Evolutionary conservation across 2,329 filamentous ascomycete genomes (phyloP).

Genomic region (Aspergillus sp.): DNA sequence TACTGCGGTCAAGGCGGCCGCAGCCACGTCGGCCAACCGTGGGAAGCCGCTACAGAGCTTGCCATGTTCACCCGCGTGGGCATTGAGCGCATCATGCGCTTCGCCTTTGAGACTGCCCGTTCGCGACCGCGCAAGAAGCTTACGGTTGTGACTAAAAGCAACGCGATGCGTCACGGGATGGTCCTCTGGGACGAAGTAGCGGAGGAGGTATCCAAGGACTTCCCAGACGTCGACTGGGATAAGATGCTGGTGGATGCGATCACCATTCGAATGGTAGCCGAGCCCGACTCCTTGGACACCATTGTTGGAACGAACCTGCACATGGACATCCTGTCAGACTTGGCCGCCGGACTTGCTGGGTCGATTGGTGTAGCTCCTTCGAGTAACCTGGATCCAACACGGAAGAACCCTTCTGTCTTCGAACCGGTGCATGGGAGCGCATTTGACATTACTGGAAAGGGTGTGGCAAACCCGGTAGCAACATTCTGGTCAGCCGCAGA

Average conservation of each 20-base stretch:
- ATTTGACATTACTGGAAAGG: slow-evolving; percentile 64
- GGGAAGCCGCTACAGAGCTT: slow-evolving; percentile 55
- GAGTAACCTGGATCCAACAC: slow-evolving; percentile 64
- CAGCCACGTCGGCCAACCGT: slow-evolving; percentile 51
- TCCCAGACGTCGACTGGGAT: slow-evolving; percentile 52
- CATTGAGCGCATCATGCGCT: slow-evolving; percentile 53
- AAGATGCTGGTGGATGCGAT: slow-evolving; percentile 61
- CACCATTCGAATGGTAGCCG: slow-evolving; percentile 56
- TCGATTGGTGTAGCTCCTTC: slow-evolving; percentile 71
- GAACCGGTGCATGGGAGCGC: slow-evolving; percentile 65
- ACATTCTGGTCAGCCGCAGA: slow-evolving; percentile 70
- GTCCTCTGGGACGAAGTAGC: slow-evolving; percentile 59
- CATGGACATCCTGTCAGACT: slow-evolving; percentile 67
- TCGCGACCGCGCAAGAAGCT: slow-evolving; percentile 50
- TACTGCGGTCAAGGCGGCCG: slow-evolving; percentile 57
- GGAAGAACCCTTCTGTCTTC: slow-evolving; percentile 60
- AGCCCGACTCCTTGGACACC: slow-evolving; percentile 51
- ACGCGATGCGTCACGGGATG: slow-evolving; percentile 56
- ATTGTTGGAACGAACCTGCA: slow-evolving; percentile 56
- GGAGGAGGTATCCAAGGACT: slow-evolving; percentile 47
- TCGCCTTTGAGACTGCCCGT: slow-evolving; percentile 54
- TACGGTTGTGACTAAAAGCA: slow-evolving; percentile 57
- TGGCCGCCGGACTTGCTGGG: slow-evolving; percentile 67
- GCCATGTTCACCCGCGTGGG: slow-evolving; percentile 55
- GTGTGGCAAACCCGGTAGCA: slow-evolving; percentile 60